phyloP scores from a whole-genome alignment of 2,329 filamentous ascomycete genomes.

The Cercospora canescens region DNA sequence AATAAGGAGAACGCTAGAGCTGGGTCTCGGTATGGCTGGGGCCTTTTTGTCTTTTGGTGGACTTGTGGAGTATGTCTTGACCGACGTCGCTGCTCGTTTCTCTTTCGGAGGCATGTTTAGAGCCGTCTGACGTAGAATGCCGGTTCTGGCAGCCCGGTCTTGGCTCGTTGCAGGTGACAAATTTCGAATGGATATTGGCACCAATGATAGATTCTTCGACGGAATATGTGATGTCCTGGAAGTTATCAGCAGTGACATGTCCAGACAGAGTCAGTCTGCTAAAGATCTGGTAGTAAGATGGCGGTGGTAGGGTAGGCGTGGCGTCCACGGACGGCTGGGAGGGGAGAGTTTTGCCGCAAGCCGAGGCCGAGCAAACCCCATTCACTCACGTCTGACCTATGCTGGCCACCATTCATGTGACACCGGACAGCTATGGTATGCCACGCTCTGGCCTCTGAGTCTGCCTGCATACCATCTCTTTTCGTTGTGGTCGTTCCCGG shows the following conservation, averaged over 20 bases:
- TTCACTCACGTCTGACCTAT: conserved; percentile 7
- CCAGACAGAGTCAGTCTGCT: conserved; percentile 4
- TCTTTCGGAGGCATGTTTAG: conserved; percentile 11
- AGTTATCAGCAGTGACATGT: conserved; percentile 5
- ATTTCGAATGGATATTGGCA: background rate
- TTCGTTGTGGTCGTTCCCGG: background rate
- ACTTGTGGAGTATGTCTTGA: conserved; percentile 12
- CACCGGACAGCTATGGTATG: background rate
- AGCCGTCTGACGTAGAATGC: background rate
- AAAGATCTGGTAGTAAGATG: background rate
- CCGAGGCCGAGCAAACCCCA: conserved; percentile 7
- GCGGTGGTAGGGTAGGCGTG: background rate
- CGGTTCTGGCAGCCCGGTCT: conserved; percentile 5
- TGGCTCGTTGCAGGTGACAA: background rate
- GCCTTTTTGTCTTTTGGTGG: conserved; percentile 37
- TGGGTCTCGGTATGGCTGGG: conserved; percentile 58
- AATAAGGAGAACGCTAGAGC: conserved; percentile 75
- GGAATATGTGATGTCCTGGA: background rate
- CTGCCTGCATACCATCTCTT: background rate
- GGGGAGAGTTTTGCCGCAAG: conserved; percentile 10
- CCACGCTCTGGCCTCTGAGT: background rate
- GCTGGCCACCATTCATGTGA: background rate
- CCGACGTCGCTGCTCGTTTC: conserved; percentile 15
- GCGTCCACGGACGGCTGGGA: background rate
- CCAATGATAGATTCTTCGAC: background rate